phyloP scores from a whole-genome alignment of 2,329 filamentous ascomycete genomes.

The Clathrospora elynae region DNA sequence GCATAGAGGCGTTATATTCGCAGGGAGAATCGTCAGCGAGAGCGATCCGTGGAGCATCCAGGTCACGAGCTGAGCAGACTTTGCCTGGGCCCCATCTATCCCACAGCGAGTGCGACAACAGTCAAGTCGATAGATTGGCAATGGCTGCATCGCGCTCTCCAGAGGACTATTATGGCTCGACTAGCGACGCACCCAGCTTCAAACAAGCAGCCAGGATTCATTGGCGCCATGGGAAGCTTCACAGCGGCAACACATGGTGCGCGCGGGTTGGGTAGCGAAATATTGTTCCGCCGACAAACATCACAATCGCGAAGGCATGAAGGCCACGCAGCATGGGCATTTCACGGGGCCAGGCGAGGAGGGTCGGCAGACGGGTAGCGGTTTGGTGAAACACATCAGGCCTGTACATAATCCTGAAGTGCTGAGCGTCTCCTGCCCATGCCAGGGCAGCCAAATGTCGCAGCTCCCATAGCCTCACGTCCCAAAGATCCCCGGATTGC shows the following conservation, averaged over 20 bases:
- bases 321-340: conserved; percentile 10
- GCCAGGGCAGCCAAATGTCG: conserved; percentile 34
- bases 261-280: conserved; percentile 20
- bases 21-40: conserved; percentile 24
- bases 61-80: conserved; percentile 20
- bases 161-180: conserved; percentile 10
- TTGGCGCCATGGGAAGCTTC: conserved; percentile 1
- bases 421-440: conserved; percentile 31
- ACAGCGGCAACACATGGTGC: conserved; percentile 17
- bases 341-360: conserved; percentile 12
- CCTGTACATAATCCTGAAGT: conserved; percentile 32
- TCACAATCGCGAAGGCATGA: conserved; percentile 8
- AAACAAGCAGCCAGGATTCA: conserved; percentile 1
- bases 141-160: conserved; percentile 5
- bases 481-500: conserved; percentile 27
- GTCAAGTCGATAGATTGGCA: conserved; percentile 4
- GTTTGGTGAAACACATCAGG: conserved; percentile 39
- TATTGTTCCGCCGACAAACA: conserved; percentile 12
- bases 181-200: conserved; percentile 11
- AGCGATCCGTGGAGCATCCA: conserved; percentile 20
- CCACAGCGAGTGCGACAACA: conserved; percentile 10
- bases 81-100: conserved; percentile 3
- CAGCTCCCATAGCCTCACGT: conserved; percentile 18
- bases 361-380: conserved; percentile 22
- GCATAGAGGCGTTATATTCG: conserved; percentile 25